Conservation (phyloP, 2,329 filamentous ascomycete genomes). For the Aspergillus ibericus region DNA sequence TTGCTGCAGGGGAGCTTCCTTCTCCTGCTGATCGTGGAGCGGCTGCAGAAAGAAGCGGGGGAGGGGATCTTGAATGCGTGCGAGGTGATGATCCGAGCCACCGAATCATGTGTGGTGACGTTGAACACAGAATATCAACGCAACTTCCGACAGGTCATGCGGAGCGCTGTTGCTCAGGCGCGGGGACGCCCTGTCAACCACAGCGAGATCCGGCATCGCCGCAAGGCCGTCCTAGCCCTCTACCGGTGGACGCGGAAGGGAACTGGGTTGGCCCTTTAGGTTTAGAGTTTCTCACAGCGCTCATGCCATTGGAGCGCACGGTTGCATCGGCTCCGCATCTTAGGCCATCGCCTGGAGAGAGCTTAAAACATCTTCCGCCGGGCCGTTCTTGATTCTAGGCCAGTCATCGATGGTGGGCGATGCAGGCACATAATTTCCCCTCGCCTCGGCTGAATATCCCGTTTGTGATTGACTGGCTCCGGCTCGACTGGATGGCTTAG, state of each 20-base stretch:
- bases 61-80: conserved; percentile 83
- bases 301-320: neutral
- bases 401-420: neutral
- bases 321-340: neutral
- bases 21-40: conserved; percentile 83
- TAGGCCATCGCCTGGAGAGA: neutral
- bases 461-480: neutral
- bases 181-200: conserved; percentile 81
- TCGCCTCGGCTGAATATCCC: neutral
- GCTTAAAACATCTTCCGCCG: neutral
- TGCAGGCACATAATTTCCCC: conserved; percentile 1
- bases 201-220: conserved; percentile 78
- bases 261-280: conserved; percentile 69
- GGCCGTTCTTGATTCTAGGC: neutral
- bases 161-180: conserved; percentile 82
- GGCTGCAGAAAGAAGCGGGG: conserved; percentile 81
- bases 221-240: conserved; percentile 78
- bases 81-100: conserved; percentile 87
- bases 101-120: conserved; percentile 90
- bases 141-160: conserved; percentile 95
- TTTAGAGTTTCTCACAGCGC: neutral
- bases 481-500: neutral
- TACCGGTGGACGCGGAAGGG: conserved; percentile 93
- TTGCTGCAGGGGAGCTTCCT: conserved; percentile 87
- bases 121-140: conserved; percentile 93